Evolutionary conservation across 768 basidiomycete genomes (phyloP).

Genomic region (Serendipita sp.): DNA sequence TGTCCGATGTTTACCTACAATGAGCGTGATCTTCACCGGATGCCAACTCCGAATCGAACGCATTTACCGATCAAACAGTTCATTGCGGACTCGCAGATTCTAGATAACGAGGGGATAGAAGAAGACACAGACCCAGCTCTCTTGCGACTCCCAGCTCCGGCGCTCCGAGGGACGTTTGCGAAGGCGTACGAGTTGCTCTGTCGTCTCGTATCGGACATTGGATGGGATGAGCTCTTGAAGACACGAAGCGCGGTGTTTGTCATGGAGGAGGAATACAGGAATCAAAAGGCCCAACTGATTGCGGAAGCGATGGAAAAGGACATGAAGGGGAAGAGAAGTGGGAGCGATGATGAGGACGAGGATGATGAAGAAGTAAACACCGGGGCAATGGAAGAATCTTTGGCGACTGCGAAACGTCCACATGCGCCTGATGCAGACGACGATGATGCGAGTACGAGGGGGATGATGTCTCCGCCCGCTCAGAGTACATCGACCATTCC

Average conservation of each 20-base stretch:
- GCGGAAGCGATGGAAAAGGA: conserved; percentile 18
- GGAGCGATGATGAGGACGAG: conserved; percentile 11
- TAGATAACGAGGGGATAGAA: conserved; percentile 20
- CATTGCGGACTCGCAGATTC: conserved; percentile 62
- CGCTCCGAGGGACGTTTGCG: conserved; percentile 89
- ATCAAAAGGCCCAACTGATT: conserved; percentile 76
- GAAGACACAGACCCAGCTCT: conserved; percentile 79
- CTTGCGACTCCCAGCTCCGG: conserved; percentile 86
- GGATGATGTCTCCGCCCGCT: conserved; percentile 32
- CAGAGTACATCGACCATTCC: conserved; percentile 20
- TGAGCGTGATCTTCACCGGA: conserved; percentile 83
- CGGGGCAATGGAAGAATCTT: conserved; percentile 15
- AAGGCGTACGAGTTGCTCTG: conserved; percentile 85
- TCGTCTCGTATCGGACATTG: conserved; percentile 81
- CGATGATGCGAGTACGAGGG: conserved; percentile 59
- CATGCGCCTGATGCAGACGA: conserved; percentile 24
- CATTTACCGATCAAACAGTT: conserved; percentile 76
- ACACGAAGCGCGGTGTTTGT: conserved; percentile 91
- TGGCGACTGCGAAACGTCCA: conserved; percentile 17
- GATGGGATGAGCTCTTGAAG: conserved; percentile 97
- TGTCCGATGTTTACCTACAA: conserved; percentile 99
- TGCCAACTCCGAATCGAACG: conserved; percentile 59
- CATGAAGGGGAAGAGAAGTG: conserved; percentile 16
- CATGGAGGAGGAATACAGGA: conserved; percentile 98
- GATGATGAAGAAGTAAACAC: conserved; percentile 17